phyloP scores from a whole-genome alignment of 768 basidiomycete genomes.

The Tricholomella constricta region DNA sequence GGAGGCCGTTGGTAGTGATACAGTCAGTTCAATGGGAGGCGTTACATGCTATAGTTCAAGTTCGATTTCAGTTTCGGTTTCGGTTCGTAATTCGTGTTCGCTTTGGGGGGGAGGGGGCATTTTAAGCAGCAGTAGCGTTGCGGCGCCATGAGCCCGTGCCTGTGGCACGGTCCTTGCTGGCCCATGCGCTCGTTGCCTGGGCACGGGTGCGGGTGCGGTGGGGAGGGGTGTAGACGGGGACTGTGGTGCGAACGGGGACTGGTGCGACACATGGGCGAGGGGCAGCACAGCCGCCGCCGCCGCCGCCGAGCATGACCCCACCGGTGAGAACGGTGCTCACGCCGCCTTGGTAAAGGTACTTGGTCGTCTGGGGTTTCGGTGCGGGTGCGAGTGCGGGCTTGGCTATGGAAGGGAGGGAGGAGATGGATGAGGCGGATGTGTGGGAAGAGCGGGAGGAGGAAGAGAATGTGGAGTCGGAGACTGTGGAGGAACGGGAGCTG shows the following conservation, averaged over 20 bases:
- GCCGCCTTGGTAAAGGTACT: conserved; percentile 45
- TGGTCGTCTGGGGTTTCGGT: conserved; percentile 27
- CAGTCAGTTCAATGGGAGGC: neutral
- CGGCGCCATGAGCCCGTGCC: neutral
- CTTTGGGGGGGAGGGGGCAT: too few relatives aligned
- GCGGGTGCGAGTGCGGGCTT: conserved; percentile 1
- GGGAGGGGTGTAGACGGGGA: neutral
- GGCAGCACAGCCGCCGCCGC: too few relatives aligned
- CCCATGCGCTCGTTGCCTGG: neutral
- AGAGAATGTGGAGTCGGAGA: neutral
- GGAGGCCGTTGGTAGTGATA: neutral
- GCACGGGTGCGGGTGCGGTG: neutral
- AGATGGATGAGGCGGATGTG: conserved; percentile 20
- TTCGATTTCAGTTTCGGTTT: too few relatives aligned
- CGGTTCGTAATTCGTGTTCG: neutral
- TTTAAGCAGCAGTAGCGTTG: neutral
- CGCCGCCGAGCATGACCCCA: conserved; percentile 47
- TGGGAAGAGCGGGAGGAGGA: neutral
- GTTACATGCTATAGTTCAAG: neutral
- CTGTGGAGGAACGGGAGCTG: conserved; percentile 40
- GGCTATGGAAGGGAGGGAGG: conserved; percentile 12
- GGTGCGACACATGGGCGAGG: neutral
- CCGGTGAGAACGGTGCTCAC: conserved; percentile 45
- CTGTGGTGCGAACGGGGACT: too few relatives aligned
- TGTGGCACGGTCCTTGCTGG: too few relatives aligned